Percentiles rank a stretch among this genome's conserved stretches.
These are phyloP conservation scores for Globisporangium middletonii DNA, from an alignment of 352 stramenopile species.

Conservation along the genomic window DNA sequence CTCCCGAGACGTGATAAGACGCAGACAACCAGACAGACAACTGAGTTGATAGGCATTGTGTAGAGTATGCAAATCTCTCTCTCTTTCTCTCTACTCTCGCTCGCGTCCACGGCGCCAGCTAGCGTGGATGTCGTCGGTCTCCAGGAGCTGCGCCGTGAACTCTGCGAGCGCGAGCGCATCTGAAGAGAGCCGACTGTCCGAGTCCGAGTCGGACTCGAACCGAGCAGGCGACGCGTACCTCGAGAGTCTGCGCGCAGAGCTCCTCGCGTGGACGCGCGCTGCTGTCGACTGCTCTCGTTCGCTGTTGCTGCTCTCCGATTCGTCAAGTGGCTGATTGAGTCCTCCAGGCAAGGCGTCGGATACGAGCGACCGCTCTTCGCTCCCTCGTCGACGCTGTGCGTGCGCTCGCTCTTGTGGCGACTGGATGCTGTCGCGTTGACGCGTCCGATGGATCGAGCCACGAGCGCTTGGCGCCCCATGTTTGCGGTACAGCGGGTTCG, in stretches of 20 bases:
- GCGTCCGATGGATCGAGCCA: slow-evolving; percentile 25
- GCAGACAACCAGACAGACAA: too few species aligned
- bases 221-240: too few species aligned
- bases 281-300: too few species aligned
- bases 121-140: slow-evolving; percentile 9
- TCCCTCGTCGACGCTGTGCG: slow-evolving; percentile 10
- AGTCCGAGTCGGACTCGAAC: background rate
- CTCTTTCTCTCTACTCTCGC: background rate
- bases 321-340: background rate
- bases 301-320: too few species aligned
- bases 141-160: slow-evolving; percentile 18
- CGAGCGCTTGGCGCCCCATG: slow-evolving; percentile 28
- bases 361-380: too few species aligned
- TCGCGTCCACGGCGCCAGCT: background rate
- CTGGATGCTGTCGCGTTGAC: slow-evolving; percentile 43
- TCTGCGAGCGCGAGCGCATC: slow-evolving; percentile 14
- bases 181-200: background rate
- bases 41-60: too few species aligned
- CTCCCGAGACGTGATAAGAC: too few species aligned
- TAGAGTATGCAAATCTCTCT: too few species aligned
- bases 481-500: slow-evolving; percentile 55
- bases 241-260: too few species aligned
- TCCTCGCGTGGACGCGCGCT: too few species aligned
- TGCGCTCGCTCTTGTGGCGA: slow-evolving; percentile 34
- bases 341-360: background rate